A percentile compares a stretch with the other conserved stretches of the same genome.
Evolutionary conservation across 2,329 filamentous ascomycete genomes (phyloP).

Genomic region (Apiospora pterosperma): DNA sequence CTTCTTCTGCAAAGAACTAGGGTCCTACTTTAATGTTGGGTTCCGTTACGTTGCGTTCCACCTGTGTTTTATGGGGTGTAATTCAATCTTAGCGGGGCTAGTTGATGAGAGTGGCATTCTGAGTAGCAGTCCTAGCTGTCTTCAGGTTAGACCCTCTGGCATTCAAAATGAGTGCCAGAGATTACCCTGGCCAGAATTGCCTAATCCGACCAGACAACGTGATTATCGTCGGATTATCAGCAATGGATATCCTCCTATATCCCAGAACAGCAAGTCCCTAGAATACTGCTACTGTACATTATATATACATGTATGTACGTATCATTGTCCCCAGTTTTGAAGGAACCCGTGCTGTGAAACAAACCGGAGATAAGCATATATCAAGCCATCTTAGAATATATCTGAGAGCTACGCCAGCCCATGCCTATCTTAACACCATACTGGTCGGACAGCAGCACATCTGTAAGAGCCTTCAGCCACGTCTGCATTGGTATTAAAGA

Average conservation of each 20-base stretch:
- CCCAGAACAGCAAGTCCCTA: neutral
- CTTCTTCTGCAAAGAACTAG: neutral
- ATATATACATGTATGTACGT: no score
- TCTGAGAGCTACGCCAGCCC: neutral
- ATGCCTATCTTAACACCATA: neutral
- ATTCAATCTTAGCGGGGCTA: constrained; percentile 4
- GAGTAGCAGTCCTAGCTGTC: neutral
- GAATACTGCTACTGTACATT: no score
- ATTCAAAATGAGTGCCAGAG: constrained; percentile 2
- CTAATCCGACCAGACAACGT: neutral
- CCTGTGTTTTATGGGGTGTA: constrained; percentile 4
- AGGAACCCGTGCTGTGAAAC: neutral
- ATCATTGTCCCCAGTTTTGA: no score
- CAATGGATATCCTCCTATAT: neutral
- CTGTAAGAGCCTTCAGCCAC: no score
- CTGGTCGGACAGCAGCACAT: neutral
- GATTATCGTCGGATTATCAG: constrained; percentile 2
- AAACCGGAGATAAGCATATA: neutral
- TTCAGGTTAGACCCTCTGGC: constrained; percentile 1
- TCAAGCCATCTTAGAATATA: neutral
- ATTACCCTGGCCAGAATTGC: neutral
- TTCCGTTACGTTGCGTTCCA: constrained; percentile 3
- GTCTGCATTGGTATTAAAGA: no score
- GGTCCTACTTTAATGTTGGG: neutral
- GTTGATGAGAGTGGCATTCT: neutral